These are phyloP conservation scores for Debaryomyces fabryi DNA, from an alignment of 1,139 yeast genomes.

Conservation along the genomic window DNA sequence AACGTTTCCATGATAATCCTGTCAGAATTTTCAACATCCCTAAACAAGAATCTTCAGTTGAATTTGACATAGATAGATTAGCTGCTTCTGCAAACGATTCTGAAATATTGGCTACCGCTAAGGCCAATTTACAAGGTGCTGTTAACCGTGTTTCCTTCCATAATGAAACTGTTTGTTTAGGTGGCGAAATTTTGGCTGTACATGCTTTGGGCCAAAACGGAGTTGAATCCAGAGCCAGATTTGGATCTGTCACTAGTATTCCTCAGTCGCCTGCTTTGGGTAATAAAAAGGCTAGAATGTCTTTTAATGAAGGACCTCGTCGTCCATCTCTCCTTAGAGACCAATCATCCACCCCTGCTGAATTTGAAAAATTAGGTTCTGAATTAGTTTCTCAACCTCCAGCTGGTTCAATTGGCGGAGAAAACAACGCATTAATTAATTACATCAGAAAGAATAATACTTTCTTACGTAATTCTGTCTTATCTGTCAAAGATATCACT, in stretches of 20 bases:
- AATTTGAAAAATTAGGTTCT: conserved; percentile 63
- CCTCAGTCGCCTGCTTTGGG: conserved; percentile 50
- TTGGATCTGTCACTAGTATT: conserved; percentile 42
- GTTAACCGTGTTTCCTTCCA: conserved; percentile 85
- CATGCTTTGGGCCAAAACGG: conserved; percentile 66
- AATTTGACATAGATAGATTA: conserved; percentile 77
- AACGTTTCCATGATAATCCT: conserved; percentile 82
- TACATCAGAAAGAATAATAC: conserved; percentile 83
- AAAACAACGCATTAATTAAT: conserved; percentile 75
- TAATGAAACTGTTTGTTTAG: conserved; percentile 79
- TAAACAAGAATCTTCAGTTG: conserved; percentile 76
- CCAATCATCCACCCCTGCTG: conserved; percentile 36
- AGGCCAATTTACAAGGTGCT: conserved; percentile 61
- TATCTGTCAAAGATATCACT: conserved; percentile 84
- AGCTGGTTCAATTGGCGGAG: conserved; percentile 58
- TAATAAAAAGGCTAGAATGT: conserved; percentile 47
- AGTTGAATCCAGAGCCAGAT: conserved; percentile 40
- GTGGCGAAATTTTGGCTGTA: conserved; percentile 66
- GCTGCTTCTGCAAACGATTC: conserved; percentile 41
- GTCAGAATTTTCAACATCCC: conserved; percentile 80
- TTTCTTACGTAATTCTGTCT: conserved; percentile 82
- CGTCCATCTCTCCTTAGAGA: conserved; percentile 48
- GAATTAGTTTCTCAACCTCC: conserved; percentile 78
- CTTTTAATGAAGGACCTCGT: conserved; percentile 45
- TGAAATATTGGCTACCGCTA: conserved; percentile 52